Evolutionary conservation across 257 asterid genomes (phyloP).

Genomic region (Solanum okadae): DNA sequence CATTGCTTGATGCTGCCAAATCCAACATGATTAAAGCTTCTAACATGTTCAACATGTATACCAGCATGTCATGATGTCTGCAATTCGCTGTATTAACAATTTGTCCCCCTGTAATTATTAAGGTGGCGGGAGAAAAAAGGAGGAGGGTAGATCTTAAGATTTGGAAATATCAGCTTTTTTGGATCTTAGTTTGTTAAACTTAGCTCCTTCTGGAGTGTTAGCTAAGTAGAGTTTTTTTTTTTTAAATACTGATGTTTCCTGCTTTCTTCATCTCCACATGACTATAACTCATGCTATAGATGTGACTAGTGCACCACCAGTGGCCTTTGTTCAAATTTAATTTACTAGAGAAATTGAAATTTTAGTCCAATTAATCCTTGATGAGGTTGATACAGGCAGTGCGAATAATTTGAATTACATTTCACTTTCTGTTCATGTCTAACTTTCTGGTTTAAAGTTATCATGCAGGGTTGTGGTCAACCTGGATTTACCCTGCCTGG

Average conservation of each 20-base stretch:
- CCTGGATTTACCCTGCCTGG: conserved; percentile 90
- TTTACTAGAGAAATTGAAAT: not conserved
- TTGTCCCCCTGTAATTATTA: not conserved
- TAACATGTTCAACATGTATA: conserved; percentile 28
- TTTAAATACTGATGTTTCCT: not conserved
- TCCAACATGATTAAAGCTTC: conserved; percentile 69
- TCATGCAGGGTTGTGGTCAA: conserved; percentile 76
- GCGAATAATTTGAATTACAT: not conserved
- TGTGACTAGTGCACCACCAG: not conserved
- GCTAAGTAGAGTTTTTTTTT: not conserved
- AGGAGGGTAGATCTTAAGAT: not conserved
- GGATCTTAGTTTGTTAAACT: not conserved
- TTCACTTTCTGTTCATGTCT: not conserved
- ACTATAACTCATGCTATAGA: not conserved
- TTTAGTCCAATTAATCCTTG: not conserved
- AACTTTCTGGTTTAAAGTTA: not conserved
- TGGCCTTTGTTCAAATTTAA: not conserved
- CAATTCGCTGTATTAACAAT: not conserved
- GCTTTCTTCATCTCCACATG: not conserved
- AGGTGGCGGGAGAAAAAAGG: not conserved
- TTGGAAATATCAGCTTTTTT: not conserved
- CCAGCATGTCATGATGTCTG: conserved; percentile 14
- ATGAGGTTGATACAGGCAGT: not conserved
- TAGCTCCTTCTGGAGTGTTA: not conserved
- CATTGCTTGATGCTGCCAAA: conserved; percentile 83